Base-by-base conservation (phyloP, 2,329 filamentous ascomycete genomes). In the Drechslerella stenobrocha region DNA sequence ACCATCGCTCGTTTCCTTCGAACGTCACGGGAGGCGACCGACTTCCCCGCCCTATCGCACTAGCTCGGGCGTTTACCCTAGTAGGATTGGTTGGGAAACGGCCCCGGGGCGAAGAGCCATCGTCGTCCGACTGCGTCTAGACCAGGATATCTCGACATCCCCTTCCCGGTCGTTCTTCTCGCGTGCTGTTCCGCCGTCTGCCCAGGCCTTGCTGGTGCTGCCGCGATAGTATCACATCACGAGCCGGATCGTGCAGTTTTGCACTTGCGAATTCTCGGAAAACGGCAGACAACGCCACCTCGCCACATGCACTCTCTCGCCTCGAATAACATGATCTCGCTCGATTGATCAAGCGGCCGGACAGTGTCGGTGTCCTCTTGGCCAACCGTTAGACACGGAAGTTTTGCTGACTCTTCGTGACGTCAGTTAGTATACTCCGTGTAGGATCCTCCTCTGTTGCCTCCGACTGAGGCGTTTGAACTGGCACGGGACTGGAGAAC, bases 51-150 rank as follows among this genome's bases (percentile, higher is more conserved):
- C 53, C 52, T 59, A 66, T 66, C 53, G 53, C 37, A 32, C 52
- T 51, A 35, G 45, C 55, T 42, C 37, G 37, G 35, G 45, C 35
- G 47, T 35, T 65, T 58, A 50, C 61, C 61, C 5, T 34, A 53
- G 51, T 52, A 34, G 53, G 61, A 53, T 50, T 66, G 61, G 61
- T 53, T 34, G 32, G 46, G 35, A 57, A 55, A 26, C 37, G 57
- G 22, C 26, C 18, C 42, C 47, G 32, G 58, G 18, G 34, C 23
- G 2, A n/a, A 42, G n/a, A n/a, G 13, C 37, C 37, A 18, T 42
- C 37, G 15, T 42, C 37, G 37, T 13, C 34, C 13, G 34, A 3
- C 34, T 3, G 11, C 34, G 11, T 37, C 11, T 9, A 32, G n/a
- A 30, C 28, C 11, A 30, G 28, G 28, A 30, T 30, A 30, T 30